Conservation (phyloP, 2,329 filamentous ascomycete species). For the Paracoccidioides lutzii region DNA sequence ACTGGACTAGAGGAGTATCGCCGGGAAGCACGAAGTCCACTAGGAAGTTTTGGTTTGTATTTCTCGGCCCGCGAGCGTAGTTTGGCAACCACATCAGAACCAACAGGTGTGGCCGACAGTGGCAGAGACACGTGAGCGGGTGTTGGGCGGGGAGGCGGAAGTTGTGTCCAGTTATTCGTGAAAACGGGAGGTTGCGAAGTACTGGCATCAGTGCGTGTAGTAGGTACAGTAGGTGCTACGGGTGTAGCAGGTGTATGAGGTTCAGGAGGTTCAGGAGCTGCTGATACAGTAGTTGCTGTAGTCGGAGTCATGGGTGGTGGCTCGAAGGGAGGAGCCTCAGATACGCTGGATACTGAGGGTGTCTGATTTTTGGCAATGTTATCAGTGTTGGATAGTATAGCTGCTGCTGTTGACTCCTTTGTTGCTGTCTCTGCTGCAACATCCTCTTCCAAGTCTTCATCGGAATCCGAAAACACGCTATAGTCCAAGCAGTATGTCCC, state of each 20-base stretch:
- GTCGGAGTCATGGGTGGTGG: neutral
- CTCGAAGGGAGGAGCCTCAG: neutral
- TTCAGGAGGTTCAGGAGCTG: neutral
- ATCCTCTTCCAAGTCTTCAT: conserved; percentile 4
- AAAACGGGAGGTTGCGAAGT: neutral
- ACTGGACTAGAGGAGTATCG: conserved; percentile 8
- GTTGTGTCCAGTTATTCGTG: conserved; percentile 1
- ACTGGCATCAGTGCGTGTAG: neutral
- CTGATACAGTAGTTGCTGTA: too few species aligned
- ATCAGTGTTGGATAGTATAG: neutral
- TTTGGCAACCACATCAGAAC: conserved; percentile 22
- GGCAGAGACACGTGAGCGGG: conserved; percentile 9
- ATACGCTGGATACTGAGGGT: neutral
- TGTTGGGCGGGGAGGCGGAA: conserved; percentile 9
- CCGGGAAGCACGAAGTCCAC: conserved; percentile 15
- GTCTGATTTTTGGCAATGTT: neutral
- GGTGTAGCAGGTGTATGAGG: neutral
- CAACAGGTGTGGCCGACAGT: conserved; percentile 14
- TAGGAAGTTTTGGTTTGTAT: conserved; percentile 33
- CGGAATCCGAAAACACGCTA: conserved; percentile 17
- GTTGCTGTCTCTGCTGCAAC: neutral
- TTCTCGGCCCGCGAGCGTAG: conserved; percentile 27
- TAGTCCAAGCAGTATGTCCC: conserved; percentile 22
- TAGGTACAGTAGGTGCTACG: too few species aligned
- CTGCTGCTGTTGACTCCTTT: neutral